Percentiles rank a stretch among this genome's conserved stretches.
Evolutionary conservation across 2,329 filamentous ascomycete species (phyloP).

Genomic region (Rhynchosporium secalis): DNA sequence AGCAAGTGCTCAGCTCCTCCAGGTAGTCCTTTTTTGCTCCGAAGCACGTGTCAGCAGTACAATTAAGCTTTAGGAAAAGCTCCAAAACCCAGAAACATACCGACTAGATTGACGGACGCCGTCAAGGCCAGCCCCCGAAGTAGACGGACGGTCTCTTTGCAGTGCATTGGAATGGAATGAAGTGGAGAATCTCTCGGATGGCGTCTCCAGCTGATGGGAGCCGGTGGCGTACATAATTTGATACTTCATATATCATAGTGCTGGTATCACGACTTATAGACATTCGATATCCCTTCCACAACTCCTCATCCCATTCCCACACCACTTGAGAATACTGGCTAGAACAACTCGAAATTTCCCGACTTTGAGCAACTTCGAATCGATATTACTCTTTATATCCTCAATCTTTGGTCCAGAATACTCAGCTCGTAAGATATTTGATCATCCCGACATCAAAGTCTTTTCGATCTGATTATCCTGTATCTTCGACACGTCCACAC

Average conservation of each 20-base stretch:
- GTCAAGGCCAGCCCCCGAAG: constrained; percentile 15
- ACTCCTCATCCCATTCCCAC: constrained; percentile 8
- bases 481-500: background rate
- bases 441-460: constrained; percentile 14
- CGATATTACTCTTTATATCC: constrained; percentile 9
- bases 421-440: constrained; percentile 10
- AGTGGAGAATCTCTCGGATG: constrained; percentile 9
- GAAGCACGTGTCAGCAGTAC: constrained; percentile 9
- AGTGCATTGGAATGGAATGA: constrained; percentile 11
- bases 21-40: background rate
- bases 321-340: constrained; percentile 16
- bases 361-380: constrained; percentile 21
- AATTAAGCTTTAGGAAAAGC: constrained; percentile 10
- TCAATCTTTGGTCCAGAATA: background rate
- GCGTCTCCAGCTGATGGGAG: constrained; percentile 15
- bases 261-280: constrained; percentile 18
- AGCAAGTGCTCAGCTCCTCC: constrained; percentile 3
- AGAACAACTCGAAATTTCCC: constrained; percentile 20
- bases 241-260: constrained; percentile 17
- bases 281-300: constrained; percentile 13
- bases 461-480: constrained; percentile 4
- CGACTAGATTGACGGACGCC: constrained; percentile 12
- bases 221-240: constrained; percentile 7
- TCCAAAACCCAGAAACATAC: constrained; percentile 12
- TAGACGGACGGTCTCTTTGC: constrained; percentile 19